Percentiles rank a stretch among this genome's conserved stretches.
Evolutionary conservation across 2,329 filamentous ascomycete species (phyloP).

Genomic region (Ophiostoma sp.): DNA sequence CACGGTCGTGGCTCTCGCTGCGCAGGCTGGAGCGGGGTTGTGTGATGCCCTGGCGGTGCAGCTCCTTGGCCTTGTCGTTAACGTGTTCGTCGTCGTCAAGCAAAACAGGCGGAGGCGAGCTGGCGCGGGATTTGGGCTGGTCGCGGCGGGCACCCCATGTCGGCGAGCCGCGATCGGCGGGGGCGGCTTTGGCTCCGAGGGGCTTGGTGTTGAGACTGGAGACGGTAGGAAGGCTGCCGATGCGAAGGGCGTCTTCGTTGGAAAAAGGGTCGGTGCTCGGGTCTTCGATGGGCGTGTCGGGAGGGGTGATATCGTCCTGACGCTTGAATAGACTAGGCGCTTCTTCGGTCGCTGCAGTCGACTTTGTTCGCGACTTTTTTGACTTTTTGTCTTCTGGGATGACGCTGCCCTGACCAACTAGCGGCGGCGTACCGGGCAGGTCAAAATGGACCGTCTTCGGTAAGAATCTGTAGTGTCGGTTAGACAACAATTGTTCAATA

Average conservation of each 20-base stretch:
- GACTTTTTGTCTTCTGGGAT: conserved; percentile 28
- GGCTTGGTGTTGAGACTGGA: not conserved
- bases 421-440: conserved; percentile 50
- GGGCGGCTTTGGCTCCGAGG: conserved; percentile 40
- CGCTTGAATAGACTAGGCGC: conserved; percentile 52
- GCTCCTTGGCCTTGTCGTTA: conserved; percentile 50
- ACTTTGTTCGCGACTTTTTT: conserved; percentile 27
- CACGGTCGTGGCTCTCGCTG: conserved; percentile 60
- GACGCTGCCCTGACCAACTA: conserved; percentile 27
- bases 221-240: conserved; percentile 44
- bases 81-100: conserved; percentile 59
- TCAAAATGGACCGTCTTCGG: conserved; percentile 90
- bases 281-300: conserved; percentile 51
- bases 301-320: conserved; percentile 47
- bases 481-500: not conserved
- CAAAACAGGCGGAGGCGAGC: conserved; percentile 68
- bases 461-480: conserved; percentile 62
- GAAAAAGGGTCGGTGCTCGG: conserved; percentile 46
- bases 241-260: conserved; percentile 54
- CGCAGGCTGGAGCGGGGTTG: conserved; percentile 49
- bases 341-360: conserved; percentile 30
- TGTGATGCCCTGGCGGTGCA: conserved; percentile 53
- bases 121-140: conserved; percentile 72
- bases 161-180: conserved; percentile 68
- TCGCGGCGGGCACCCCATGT: conserved; percentile 71